Percentiles rank a stretch among this genome's conserved stretches.
Evolutionary conservation across 1,284 basidiomycete species (phyloP).

Genomic region (Ceratobasidium theobromae): DNA sequence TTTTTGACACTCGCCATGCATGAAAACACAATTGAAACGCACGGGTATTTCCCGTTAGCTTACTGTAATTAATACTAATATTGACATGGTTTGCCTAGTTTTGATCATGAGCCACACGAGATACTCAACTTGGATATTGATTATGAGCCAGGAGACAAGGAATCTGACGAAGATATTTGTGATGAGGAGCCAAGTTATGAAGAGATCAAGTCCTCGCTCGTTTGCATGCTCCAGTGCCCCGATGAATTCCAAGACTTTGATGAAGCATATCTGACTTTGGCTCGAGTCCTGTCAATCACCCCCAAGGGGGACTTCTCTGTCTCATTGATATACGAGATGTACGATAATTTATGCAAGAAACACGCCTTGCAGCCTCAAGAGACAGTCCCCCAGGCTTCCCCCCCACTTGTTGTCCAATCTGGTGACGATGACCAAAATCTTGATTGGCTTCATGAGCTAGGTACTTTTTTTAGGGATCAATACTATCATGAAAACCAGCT

Average conservation of each 20-base stretch:
- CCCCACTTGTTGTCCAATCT: not conserved
- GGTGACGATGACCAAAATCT: not conserved
- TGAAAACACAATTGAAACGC: no score
- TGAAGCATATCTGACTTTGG: not conserved
- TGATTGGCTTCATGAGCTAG: not conserved
- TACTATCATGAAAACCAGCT: not conserved
- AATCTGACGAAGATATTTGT: no score
- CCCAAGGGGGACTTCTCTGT: not conserved
- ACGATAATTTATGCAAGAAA: not conserved
- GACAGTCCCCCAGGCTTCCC: not conserved
- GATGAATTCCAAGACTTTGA: not conserved
- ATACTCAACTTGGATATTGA: no score
- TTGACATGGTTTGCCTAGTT: no score
- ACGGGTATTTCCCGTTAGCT: no score
- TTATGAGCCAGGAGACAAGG: no score
- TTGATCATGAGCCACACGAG: no score
- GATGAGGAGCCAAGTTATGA: not conserved
- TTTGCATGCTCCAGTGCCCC: not conserved
- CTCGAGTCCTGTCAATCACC: not conserved
- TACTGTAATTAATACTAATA: no score
- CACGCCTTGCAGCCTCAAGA: not conserved
- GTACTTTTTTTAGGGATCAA: not conserved
- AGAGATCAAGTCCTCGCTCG: not conserved
- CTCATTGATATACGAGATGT: not conserved
- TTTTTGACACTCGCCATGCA: no score